phyloP scores from a whole-genome alignment of 2,329 filamentous ascomycete genomes.

The Talaromyces funiculosus region DNA sequence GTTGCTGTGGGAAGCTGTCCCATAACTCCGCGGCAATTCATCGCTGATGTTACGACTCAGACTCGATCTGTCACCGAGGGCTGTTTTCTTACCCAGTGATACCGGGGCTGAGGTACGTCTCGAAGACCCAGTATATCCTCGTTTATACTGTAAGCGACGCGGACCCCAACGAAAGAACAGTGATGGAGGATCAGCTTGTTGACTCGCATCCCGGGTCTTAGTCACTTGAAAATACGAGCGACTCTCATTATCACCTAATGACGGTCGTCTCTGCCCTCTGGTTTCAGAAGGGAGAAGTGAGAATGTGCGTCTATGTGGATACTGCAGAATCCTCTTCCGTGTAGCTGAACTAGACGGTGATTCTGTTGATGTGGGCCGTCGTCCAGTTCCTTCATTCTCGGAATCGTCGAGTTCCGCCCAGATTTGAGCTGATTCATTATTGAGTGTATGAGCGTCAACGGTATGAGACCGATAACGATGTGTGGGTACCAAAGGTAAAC shows the following conservation, averaged over 20 bases:
- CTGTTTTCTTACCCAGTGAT: constrained; percentile 16
- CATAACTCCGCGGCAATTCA: constrained; percentile 14
- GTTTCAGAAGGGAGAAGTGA: constrained; percentile 5
- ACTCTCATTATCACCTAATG: neutral
- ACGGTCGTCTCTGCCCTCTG: constrained; percentile 1
- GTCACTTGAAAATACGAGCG: neutral
- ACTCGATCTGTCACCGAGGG: neutral
- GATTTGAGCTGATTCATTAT: constrained; percentile 69
- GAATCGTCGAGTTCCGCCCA: constrained; percentile 85
- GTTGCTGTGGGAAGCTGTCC: neutral
- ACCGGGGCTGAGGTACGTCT: constrained; percentile 26
- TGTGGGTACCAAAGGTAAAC: constrained; percentile 26
- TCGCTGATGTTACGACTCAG: neutral
- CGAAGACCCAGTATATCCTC: constrained; percentile 12
- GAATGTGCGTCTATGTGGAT: constrained; percentile 10
- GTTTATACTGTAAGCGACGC: constrained; percentile 17
- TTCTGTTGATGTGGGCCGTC: neutral
- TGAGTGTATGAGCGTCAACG: constrained; percentile 48
- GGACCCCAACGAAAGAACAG: constrained; percentile 16
- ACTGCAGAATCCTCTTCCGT: neutral
- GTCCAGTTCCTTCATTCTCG: constrained; percentile 32
- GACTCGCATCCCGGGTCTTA: constrained; percentile 1
- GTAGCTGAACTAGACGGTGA: neutral
- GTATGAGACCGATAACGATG: constrained; percentile 45
- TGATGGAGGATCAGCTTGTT: neutral